Conservation (phyloP, 2,329 filamentous ascomycete genomes). For the Curvularia lunata region DNA sequence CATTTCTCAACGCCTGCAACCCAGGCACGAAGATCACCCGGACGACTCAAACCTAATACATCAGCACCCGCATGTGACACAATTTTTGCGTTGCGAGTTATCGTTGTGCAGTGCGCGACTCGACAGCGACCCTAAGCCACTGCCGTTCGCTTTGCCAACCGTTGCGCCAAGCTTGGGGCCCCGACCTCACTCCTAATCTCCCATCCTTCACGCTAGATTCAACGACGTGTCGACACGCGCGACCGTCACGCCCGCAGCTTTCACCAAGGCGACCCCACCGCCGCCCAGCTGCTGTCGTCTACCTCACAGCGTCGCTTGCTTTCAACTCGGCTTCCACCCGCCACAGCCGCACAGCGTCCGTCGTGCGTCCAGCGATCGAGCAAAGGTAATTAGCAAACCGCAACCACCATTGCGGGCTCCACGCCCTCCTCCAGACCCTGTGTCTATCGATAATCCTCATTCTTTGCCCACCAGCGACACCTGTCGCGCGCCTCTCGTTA, state of each 20-base stretch:
- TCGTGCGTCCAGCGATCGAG: slow-evolving; percentile 25
- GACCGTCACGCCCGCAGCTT: slow-evolving; percentile 27
- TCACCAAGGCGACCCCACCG: slow-evolving; percentile 11
- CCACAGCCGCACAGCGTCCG: slow-evolving; percentile 1
- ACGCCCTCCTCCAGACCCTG: slow-evolving; percentile 24
- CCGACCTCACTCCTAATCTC: slow-evolving; percentile 44
- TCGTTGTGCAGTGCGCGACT: slow-evolving; percentile 21
- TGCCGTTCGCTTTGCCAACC: slow-evolving; percentile 35
- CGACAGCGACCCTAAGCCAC: slow-evolving; percentile 32
- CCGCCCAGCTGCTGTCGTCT: slow-evolving; percentile 11
- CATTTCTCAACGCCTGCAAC: slow-evolving; percentile 12
- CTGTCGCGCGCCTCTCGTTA: slow-evolving; percentile 28
- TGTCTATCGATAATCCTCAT: slow-evolving; percentile 32
- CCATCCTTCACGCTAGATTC: slow-evolving; percentile 32
- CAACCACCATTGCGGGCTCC: slow-evolving; percentile 29
- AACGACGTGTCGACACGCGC: slow-evolving; percentile 34
- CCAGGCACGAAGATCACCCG: slow-evolving; percentile 6
- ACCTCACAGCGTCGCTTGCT: slow-evolving; percentile 1
- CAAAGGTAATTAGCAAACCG: slow-evolving; percentile 6
- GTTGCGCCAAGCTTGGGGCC: slow-evolving; percentile 41
- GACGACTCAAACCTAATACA: slow-evolving; percentile 4
- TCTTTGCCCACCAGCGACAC: slow-evolving; percentile 22
- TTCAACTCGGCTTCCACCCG: background rate
- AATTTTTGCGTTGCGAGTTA: slow-evolving; percentile 1
- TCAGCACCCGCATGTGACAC: slow-evolving; percentile 9